Conservation (phyloP, 2,329 filamentous ascomycete species). For the Trichoderma arundinaceum region DNA sequence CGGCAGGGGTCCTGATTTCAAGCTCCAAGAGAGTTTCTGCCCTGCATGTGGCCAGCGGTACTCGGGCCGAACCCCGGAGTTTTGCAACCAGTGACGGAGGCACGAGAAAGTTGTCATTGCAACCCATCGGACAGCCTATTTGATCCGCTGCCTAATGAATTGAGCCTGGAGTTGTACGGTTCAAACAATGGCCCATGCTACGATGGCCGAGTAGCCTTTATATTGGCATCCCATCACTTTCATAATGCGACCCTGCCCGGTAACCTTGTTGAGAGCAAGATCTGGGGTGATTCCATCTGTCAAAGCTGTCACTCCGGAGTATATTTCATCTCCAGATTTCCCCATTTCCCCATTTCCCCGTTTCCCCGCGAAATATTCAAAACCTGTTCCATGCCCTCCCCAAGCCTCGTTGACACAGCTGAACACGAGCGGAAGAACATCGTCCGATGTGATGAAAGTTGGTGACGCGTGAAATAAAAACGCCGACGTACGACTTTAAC, state of each 20-base stretch:
- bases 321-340: slow-evolving; percentile 27
- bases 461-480: slow-evolving; percentile 23
- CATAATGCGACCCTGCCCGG: slow-evolving; percentile 6
- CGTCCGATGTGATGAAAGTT: slow-evolving; percentile 1
- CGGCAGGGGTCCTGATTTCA: too few relatives aligned
- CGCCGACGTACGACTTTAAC: slow-evolving; percentile 16
- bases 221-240: background rate
- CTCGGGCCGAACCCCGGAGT: slow-evolving; percentile 31
- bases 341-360: slow-evolving; percentile 29
- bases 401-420: slow-evolving; percentile 1
- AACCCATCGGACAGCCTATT: background rate
- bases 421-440: background rate
- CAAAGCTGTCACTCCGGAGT: slow-evolving; percentile 28
- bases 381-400: slow-evolving; percentile 12
- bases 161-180: slow-evolving; percentile 19
- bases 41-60: slow-evolving; percentile 20
- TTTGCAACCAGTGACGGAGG: slow-evolving; percentile 23
- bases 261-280: slow-evolving; percentile 14
- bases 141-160: slow-evolving; percentile 23
- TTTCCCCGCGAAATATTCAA: slow-evolving; percentile 28
- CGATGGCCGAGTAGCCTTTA: slow-evolving; percentile 11
- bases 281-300: slow-evolving; percentile 15
- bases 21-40: too few relatives aligned
- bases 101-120: background rate
- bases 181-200: slow-evolving; percentile 5